A percentile compares a stretch with the other conserved stretches of the same genome.
These are phyloP conservation scores for Leccinum ochraceum DNA, from an alignment of 768 basidiomycete genomes.

Conservation along the genomic window DNA sequence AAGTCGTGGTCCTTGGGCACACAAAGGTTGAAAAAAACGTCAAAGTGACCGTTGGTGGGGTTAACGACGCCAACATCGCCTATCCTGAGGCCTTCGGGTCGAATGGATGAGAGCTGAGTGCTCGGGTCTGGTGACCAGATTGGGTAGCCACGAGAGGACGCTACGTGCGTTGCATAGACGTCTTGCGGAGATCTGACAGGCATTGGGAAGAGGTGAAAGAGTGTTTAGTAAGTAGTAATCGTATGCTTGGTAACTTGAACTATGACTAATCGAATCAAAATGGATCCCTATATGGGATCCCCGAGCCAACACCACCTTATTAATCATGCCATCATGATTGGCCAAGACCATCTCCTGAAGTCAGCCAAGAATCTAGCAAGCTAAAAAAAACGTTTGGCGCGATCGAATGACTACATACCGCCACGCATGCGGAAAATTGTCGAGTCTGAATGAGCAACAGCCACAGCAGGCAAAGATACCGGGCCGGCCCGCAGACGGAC, in stretches of 20 bases:
- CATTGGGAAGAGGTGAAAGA: constrained; percentile 13
- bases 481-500: not conserved
- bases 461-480: not conserved
- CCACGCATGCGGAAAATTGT: too few relatives aligned
- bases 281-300: not conserved
- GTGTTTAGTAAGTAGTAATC: constrained; percentile 5
- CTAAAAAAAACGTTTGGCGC: too few relatives aligned
- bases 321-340: not conserved
- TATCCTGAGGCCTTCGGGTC: constrained; percentile 33
- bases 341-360: not conserved
- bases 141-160: constrained; percentile 35
- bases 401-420: too few relatives aligned
- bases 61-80: constrained; percentile 42
- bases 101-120: constrained; percentile 26
- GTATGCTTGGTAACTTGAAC: constrained; percentile 4
- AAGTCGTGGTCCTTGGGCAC: constrained; percentile 34
- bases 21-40: constrained; percentile 41
- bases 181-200: constrained; percentile 27
- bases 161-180: constrained; percentile 26
- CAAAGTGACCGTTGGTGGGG: constrained; percentile 36
- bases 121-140: constrained; percentile 38
- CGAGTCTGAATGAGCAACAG: not conserved
- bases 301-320: not conserved
- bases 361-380: too few relatives aligned
- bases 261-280: not conserved